These are phyloP conservation scores for Fusarium globosum DNA, from an alignment of 2,329 filamentous ascomycete species.

Conservation along the genomic window DNA sequence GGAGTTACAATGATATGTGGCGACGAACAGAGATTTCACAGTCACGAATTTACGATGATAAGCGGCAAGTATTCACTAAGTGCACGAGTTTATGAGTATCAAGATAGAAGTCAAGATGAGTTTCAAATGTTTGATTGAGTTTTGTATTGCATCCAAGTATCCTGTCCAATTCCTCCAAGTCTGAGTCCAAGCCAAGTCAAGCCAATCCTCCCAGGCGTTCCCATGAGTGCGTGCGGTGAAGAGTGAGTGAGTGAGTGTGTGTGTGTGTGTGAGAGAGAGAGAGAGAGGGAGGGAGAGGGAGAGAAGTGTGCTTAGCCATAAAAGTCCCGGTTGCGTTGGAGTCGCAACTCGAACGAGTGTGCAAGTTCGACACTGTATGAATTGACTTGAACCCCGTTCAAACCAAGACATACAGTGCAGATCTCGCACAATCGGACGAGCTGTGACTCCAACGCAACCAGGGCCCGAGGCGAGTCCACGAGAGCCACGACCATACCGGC, in stretches of 20 bases:
- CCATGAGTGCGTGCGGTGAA: neutral
- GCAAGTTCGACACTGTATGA: slow-evolving; percentile 11
- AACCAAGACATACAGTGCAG: slow-evolving; percentile 1
- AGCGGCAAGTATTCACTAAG: neutral
- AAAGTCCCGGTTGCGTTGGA: neutral
- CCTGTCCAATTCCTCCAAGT: neutral
- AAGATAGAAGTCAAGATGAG: neutral
- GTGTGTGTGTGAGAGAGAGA: neutral
- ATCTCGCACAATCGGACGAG: slow-evolving; percentile 1
- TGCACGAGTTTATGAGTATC: neutral
- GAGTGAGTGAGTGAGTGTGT: neutral
- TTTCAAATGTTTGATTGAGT: neutral
- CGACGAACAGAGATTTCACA: neutral
- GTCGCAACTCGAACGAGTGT: slow-evolving; percentile 1
- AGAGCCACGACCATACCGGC: neutral
- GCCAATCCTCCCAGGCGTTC: neutral
- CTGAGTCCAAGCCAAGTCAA: neutral
- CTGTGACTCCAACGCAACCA: neutral
- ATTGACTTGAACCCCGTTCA: slow-evolving; percentile 23
- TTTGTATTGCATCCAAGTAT: neutral
- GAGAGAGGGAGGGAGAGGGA: too few relatives aligned
- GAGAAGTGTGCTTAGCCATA: neutral
- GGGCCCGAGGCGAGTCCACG: slow-evolving; percentile 43
- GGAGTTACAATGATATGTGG: too few relatives aligned
- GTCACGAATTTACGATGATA: neutral